Evolutionary conservation across 345 rosid genomes (phyloP).

Genomic region (Camelina sativa): DNA sequence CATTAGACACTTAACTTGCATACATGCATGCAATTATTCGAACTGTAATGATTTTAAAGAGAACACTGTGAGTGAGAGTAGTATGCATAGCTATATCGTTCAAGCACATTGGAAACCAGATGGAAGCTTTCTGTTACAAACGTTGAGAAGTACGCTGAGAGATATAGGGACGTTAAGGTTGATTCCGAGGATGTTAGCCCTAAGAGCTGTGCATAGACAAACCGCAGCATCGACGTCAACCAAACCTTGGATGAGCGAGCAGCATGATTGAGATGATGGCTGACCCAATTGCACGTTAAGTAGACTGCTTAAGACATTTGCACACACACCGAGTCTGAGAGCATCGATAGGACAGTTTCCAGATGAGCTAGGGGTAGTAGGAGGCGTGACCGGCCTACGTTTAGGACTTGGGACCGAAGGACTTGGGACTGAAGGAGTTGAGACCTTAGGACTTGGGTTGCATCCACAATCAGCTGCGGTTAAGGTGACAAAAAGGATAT

Average conservation of each 20-base stretch:
- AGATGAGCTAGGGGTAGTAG: slow-evolving; percentile 39
- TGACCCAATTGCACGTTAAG: slow-evolving; percentile 48
- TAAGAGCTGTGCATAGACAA: slow-evolving; percentile 75
- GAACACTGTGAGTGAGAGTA: neutral
- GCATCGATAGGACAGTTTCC: slow-evolving; percentile 59
- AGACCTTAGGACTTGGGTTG: slow-evolving; percentile 22
- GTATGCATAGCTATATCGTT: neutral
- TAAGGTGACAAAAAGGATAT: slow-evolving; percentile 35
- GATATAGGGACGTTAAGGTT: slow-evolving; percentile 63
- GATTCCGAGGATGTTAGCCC: slow-evolving; percentile 59
- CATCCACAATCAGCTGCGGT: slow-evolving; percentile 34
- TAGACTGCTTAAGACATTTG: slow-evolving; percentile 48
- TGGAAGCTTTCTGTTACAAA: slow-evolving; percentile 58
- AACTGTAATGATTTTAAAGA: neutral
- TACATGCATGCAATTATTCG: slow-evolving; percentile 31
- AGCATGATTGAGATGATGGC: slow-evolving; percentile 55
- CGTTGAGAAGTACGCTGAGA: slow-evolving; percentile 63
- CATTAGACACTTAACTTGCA: neutral
- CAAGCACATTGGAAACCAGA: slow-evolving; percentile 50
- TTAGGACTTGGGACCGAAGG: neutral
- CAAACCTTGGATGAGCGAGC: slow-evolving; percentile 56
- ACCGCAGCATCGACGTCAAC: slow-evolving; percentile 71
- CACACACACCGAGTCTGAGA: slow-evolving; percentile 63
- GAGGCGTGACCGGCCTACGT: neutral
- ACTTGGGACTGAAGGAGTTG: slow-evolving; percentile 11